Base-by-base conservation (phyloP, 148 eudicot genomes). In the Rheum nobile region DNA sequence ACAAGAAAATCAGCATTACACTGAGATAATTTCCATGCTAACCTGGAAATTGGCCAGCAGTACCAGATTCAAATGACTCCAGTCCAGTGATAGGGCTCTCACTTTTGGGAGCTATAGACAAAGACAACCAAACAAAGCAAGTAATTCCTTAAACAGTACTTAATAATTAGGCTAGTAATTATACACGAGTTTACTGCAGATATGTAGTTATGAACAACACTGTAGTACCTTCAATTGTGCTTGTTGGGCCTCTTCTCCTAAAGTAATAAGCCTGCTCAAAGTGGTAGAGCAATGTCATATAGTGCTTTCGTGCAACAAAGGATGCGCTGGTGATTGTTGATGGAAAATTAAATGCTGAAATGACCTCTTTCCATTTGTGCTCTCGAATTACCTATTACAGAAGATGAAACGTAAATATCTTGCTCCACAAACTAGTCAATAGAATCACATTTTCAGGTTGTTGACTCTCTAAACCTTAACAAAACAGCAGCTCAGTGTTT, bases 161-260 rank as follows among this genome's bases (percentile, higher is more conserved):
- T 12, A 6, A 32, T 65, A 65, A 14, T 31, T 31, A 32, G 4
- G 21, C 5, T 1, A 65, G 38, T 13, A 65, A 32, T 3, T 31
- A 13, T 16, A 65, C 41, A 14, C 70, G 16, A 32, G 21, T 63
- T 31, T 63, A 57, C 17, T 68, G 43, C 24, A 68, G 42, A 68
- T 19, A 70, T 37, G 50, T 31, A 48, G 19, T 28, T 1, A 46
- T 10, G 34, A 59, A 71, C 54, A 72, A 9, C 37, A 59, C 21
- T 31, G 28, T 16, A 57, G 73, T 85, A 90, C 93, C 93, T 73
- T 84, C 75, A 2, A 48, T 32, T 41, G 82, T 48, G 48, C 77
- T 59, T 24, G 83, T 73, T 70, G 88, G 85, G 54, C 74, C 78
- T 75, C 81, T 83, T 83, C 82, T 93, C 77, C 82, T 79, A 26